Percentiles rank a stretch among this genome's conserved stretches.
These are phyloP conservation scores for Peribolospora baueri DNA, from an alignment of 768 basidiomycete species.

Conservation along the genomic window DNA sequence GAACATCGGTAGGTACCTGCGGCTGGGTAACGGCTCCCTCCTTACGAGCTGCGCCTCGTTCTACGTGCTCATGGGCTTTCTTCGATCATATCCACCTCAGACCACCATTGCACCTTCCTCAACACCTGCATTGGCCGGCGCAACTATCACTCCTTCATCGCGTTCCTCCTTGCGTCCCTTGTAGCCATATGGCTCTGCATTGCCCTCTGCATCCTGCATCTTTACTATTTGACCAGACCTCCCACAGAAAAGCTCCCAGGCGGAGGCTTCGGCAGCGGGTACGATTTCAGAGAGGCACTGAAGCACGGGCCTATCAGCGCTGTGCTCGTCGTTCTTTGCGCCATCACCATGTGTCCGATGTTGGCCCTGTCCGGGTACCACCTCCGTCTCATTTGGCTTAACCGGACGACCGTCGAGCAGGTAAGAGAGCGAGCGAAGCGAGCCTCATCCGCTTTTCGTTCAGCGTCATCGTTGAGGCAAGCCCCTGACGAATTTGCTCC, in stretches of 20 bases:
- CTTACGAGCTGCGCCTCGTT: no score
- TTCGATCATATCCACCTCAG: constrained; percentile 1
- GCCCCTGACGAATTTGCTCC: background rate
- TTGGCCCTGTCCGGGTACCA: constrained; percentile 9
- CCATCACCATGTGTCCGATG: constrained; percentile 1
- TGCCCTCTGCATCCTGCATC: constrained; percentile 8
- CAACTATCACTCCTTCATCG: constrained; percentile 85
- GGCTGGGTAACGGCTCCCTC: no score
- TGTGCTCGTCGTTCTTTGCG: constrained; percentile 2
- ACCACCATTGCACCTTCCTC: constrained; percentile 28
- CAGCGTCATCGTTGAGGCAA: background rate
- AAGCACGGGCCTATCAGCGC: constrained; percentile 9
- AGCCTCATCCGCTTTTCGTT: background rate
- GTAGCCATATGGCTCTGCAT: constrained; percentile 6
- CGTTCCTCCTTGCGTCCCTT: constrained; percentile 50
- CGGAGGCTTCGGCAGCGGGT: no score
- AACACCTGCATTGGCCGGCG: constrained; percentile 89
- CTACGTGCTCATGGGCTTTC: no score
- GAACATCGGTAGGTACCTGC: no score
- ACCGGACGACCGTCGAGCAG: constrained; percentile 14
- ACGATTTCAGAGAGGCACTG: background rate
- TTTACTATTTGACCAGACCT: background rate
- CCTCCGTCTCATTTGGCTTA: constrained; percentile 4
- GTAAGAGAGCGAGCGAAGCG: constrained; percentile 4
- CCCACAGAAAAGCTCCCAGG: no score